Base-by-base conservation (phyloP, 2,329 filamentous ascomycete genomes). In the Chalaropsis ovoidea region DNA sequence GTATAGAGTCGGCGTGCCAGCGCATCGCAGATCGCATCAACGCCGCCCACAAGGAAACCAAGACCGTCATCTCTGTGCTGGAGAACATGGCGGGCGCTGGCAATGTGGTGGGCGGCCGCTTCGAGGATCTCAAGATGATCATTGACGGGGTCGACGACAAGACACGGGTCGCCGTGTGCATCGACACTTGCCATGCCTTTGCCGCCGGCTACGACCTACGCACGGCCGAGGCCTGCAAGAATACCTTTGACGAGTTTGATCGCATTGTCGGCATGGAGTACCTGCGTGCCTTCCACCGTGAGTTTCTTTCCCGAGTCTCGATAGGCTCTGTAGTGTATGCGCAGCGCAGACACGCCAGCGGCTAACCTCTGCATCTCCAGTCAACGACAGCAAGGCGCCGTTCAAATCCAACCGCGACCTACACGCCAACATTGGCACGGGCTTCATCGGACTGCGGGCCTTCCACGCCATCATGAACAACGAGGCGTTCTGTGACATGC, bases 121-220 rank as follows among this genome's bases (percentile, higher is more conserved):
- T 96, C 73, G 86, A 92, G 73, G 93, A 99, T 71, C 81, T 99
- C 60, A 81, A 87, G 13, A 88, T 91, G 71, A 89, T 96, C 69
- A 95, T 99, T 70, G 81, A 81, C 15, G 79, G 85, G 8, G 83
- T 97, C 27, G 82, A 91, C 24, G 85, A 95, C 74, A 95, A 96
- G 77, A 75, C 79, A 54, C 85, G 94, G 41, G 86, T 99, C 1
- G 94, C 93, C 58, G 91, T 99, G 19, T 99, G 94, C 75, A 85
- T 99, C 66, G 94, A 99, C 74, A 99, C 94, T 0, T 99, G 94
- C 76, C 94, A 99, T 75, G 86, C 91, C 67, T 97, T 97, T 75
- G 93, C 93, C 0, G 92, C 90, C 0, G 94, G 94, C 5, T 94
- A 97, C 74, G 94, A 99, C 74, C 76, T 99, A 41, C 84, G 90